Conservation (phyloP, 495 filamentous ascomycete species). For the Penicillium silybi region DNA sequence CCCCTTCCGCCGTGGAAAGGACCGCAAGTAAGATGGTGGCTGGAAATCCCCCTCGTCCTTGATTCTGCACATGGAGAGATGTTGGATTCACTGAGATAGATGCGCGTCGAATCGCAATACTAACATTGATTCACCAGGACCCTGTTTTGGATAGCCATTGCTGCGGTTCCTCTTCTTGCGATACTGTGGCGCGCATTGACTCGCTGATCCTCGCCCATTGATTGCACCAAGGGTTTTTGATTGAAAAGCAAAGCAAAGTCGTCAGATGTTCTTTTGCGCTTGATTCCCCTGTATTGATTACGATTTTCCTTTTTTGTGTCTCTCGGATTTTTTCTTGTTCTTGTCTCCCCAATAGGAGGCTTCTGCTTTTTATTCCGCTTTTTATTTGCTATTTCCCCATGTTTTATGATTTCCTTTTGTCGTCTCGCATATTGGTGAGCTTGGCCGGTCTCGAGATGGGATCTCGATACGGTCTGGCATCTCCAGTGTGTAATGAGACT, state of each 20-base stretch:
- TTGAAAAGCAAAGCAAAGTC: conserved; percentile 12
- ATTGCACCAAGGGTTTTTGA: background rate
- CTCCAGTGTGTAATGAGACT: conserved; percentile 12
- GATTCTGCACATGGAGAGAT: conserved; percentile 7
- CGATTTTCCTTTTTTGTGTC: conserved; percentile 23
- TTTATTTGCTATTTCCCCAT: conserved; percentile 8
- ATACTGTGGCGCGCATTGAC: conserved; percentile 30
- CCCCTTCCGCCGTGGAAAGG: conserved; percentile 36
- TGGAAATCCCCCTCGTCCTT: conserved; percentile 9
- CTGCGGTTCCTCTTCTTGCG: conserved; percentile 28
- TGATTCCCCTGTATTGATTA: conserved; percentile 43
- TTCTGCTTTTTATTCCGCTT: background rate
- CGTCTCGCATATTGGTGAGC: conserved; percentile 13
- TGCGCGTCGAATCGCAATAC: conserved; percentile 13
- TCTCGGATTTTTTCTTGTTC: conserved; percentile 12
- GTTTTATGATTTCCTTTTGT: conserved; percentile 29
- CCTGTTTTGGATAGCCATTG: conserved; percentile 31
- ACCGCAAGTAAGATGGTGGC: conserved; percentile 26
- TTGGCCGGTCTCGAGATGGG: conserved; percentile 1
- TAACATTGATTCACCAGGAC: conserved; percentile 33
- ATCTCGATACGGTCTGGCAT: conserved; percentile 6
- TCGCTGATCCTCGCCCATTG: conserved; percentile 17
- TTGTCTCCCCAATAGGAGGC: background rate
- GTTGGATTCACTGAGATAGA: background rate
- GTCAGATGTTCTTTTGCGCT: conserved; percentile 24